Base-by-base conservation (phyloP, 2,329 filamentous ascomycete genomes). In the Alternaria sp. region DNA sequence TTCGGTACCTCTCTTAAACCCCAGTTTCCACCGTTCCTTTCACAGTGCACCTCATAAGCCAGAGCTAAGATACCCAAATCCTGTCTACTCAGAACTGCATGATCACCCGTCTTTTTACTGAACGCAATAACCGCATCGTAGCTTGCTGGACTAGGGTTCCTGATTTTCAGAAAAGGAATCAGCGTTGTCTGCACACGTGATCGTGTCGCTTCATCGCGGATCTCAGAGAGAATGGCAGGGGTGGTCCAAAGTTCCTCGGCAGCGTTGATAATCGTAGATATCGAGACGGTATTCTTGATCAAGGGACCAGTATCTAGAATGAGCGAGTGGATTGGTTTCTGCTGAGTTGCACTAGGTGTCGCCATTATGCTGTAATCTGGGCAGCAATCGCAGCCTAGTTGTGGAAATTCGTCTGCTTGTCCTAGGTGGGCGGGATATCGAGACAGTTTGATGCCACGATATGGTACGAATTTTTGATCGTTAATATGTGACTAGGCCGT, bases 1-100 rank as follows among this genome's bases (percentile, higher is more conserved):
- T 89, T 91, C 0, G 94, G 94, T 3, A 87, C 85, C 59, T 86
- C 92, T 63, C 94, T 85, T 78, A 97, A 74, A 61, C 94, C 87
- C 91, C 92, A 97, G 76, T 97, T 90, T 2, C 94, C 94, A n/a
- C 89, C 88, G 76, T 97, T 96, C 60, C 90, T 85, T 82, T 98
- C 94, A 72, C 92, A 91, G 72, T 98, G 94, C n/a, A 98, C 78
- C 77, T 99, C 95, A 78, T 98, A 98, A 1, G 93, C 91, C 57
- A 99, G 83, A 9, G 94, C 95, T 73, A 98, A 83, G 41, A 99
- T 86, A 69, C 96, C 91, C 62, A 98, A 83, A 88, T 99, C 95
- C 1, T 93, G 91, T 74, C 86, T 89, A 80, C 94, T 97, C 60
- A 99, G 82, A 1, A 97, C 94, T 11, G 91, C 87, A 64, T 94